Evolutionary conservation across 768 basidiomycete genomes (phyloP), one percentile per base, ranked within the genome.

Genomic region (Termitomyces sp.): DNA sequence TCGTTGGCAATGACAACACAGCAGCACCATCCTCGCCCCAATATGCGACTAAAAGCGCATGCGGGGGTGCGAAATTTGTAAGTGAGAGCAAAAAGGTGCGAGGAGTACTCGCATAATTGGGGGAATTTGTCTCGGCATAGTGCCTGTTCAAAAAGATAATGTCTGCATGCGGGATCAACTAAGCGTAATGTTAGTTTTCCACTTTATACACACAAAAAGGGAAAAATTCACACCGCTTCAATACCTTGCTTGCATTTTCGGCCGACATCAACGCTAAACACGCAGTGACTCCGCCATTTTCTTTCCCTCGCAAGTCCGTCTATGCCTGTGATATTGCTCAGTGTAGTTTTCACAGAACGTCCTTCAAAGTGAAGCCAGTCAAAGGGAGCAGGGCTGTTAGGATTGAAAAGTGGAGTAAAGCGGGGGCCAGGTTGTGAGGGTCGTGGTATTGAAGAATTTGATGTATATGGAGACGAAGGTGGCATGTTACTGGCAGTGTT

Each of bases 341-440:
- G 70, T 4, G 90, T 93, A 10, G 88, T 91, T 69, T 88, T 90
- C 33, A 88, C 84, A 0, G 82, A 87, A 3, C 91, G 76, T 4
- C 90, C 91, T 64, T 93, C 91, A 59, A 94, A 89, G 65, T 93
- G 90, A 6, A 94, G 72, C 89, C 91, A 92, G 62, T 93, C 88
- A 54, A 93, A 88, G 0, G 90, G 92, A 0, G 90, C 88, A 0
- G 86, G 86, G 50, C 82, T 86, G 59, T 80, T 78, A 8, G 78
- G 75, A 56, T 77, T 83, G 35, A 65, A 67, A 49, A 75, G 69
- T 22, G 65, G 66, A 33, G 70, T 69, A 33, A 70, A 69, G 45
- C 57, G 72, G 28, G 57, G 66, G 20, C 66, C 61, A 20, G 70
- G 68, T 35, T 71, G 70, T 4, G 70, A 70, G 6, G 71, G 64